Evolutionary conservation across 2,329 filamentous ascomycete species (phyloP), one percentile per base, ranked within the genome.

Genomic region (Alternaria dauci): DNA sequence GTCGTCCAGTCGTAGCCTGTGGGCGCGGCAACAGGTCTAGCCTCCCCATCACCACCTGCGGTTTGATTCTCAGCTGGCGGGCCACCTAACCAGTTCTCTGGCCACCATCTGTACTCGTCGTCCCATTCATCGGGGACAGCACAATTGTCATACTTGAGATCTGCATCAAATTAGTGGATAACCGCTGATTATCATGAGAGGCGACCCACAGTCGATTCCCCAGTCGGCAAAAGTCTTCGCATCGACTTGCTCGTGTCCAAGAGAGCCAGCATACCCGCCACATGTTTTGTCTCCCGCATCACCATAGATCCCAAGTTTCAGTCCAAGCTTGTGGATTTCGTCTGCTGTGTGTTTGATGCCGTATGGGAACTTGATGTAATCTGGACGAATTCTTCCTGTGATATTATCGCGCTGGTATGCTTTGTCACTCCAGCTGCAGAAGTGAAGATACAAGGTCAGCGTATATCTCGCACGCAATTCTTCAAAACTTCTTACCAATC

Each of bases 241-340:
- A 69, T 89, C 88, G 14, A 85, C 71, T 1, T 78, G 70, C 66
- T 90, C 87, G 65, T 85, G 81, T 3, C 84, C 86, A 9, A 87
- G 69, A 53, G 83, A 86, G 0, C 83, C 88, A 12, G 85, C 83
- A 67, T 87, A 88, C 2, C 82, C 82, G 1, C 81, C 86, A 66
- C 86, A 88, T 4, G 85, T 86, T 42, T 48, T 41, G 4, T 55
- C 78, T 43, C 84, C 84, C 1, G 84, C 84, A 72, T 83, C 83
- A 63, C 84, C 83, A 68, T 90, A 90, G 42, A 90, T 87, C 0
- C 88, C 88, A 4, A 89, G 71, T 70, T 89, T 89, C 39, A 90
- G 66, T 1, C 86, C 87, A 63, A 87, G 68, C 2, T 67, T 75
- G 61, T 90, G 88, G 20, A 89, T 81, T 58, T 84, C 70, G 14